Evolutionary conservation across 192 early-diverging fungal species (phyloP).

Genomic region (Coemansia sp.): DNA sequence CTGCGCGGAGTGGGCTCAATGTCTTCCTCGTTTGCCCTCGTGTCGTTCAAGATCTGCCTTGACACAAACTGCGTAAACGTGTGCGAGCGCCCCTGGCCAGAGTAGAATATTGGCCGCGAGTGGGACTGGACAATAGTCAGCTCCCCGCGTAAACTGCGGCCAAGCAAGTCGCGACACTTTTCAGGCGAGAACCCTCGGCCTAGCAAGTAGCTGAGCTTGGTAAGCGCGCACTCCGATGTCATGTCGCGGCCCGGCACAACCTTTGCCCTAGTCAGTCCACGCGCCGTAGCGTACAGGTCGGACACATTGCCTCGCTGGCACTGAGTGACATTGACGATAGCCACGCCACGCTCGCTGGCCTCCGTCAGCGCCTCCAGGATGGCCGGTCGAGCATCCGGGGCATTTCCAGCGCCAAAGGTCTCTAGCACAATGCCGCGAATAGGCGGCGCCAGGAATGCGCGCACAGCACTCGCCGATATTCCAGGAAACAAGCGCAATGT

Average conservation of each 20-base stretch:
- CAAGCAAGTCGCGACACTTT: conserved; percentile 76
- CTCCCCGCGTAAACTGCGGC: conserved; percentile 87
- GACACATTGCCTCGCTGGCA: conserved; percentile 80
- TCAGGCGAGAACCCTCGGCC: conserved; percentile 66
- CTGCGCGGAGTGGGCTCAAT: conserved; percentile 30
- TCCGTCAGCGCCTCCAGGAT: conserved; percentile 79
- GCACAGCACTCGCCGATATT: conserved; percentile 83
- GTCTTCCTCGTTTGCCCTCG: conserved; percentile 31
- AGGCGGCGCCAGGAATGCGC: conserved; percentile 80
- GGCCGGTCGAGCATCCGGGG: conserved; percentile 84
- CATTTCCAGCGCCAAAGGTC: conserved; percentile 96
- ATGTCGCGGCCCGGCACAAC: conserved; percentile 92
- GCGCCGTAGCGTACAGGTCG: conserved; percentile 87
- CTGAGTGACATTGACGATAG: conserved; percentile 96
- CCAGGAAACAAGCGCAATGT: conserved; percentile 91
- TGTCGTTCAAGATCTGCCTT: conserved; percentile 52
- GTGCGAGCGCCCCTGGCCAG: conserved; percentile 31
- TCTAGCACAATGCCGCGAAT: conserved; percentile 92
- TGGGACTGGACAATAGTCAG: conserved; percentile 62
- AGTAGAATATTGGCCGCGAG: conserved; percentile 44
- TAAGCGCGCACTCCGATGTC: conserved; percentile 94
- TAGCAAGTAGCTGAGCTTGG: conserved; percentile 92
- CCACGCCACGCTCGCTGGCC: conserved; percentile 88
- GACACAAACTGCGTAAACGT: conserved; percentile 53
- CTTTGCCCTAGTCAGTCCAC: conserved; percentile 72